Base-by-base conservation (phyloP, 2,329 filamentous ascomycete species). In the Fusarium cyanostomum region DNA sequence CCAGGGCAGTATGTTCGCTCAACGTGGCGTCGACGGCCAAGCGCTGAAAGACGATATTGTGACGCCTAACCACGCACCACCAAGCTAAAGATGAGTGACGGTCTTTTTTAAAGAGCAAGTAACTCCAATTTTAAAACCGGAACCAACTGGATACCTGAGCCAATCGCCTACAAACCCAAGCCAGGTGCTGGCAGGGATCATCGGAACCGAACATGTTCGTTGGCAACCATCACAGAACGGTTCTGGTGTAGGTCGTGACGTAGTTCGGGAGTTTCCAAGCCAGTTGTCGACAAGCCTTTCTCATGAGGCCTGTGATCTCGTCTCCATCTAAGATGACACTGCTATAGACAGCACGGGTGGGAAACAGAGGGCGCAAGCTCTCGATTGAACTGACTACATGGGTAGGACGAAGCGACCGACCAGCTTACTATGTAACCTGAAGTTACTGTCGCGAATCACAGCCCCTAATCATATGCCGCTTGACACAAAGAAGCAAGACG, bases 201-300 rank as follows among this genome's bases (percentile, higher is more conserved):
- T 67, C 66, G 66, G 66, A 68, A 66, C 66, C 66, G 66, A 67
- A 11, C 8, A 11, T 37, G 16, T 33, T 34, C 11, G 7, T 46
- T 50, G 34, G 35, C 50, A 27, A n/a, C 35, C 24, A 33, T 41
- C 16, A 7, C 26, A 21, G 16, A 33, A 21, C 24, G 9, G 16
- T 2, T 13, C 3, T 8, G 5, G 13, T n/a, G 57, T 30, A 24
- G 10, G n/a, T 13, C 16, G 51, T 52, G 49, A 56, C 54, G 55
- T 59, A 51, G 30, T 28, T 16, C 9, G 21, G 5, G 35, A 41
- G 21, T 28, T 35, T n/a, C n/a, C 27, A 45, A 11, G 16, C 26
- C 46, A n/a, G n/a, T 38, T 34, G n/a, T 16, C 9, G 26, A 21
- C 6, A 6, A 31, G 9, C 16, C 12, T 16, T 43, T 43, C 39